Conservation (phyloP, 495 filamentous ascomycete species). For the Friedmanniomyces simplex region DNA sequence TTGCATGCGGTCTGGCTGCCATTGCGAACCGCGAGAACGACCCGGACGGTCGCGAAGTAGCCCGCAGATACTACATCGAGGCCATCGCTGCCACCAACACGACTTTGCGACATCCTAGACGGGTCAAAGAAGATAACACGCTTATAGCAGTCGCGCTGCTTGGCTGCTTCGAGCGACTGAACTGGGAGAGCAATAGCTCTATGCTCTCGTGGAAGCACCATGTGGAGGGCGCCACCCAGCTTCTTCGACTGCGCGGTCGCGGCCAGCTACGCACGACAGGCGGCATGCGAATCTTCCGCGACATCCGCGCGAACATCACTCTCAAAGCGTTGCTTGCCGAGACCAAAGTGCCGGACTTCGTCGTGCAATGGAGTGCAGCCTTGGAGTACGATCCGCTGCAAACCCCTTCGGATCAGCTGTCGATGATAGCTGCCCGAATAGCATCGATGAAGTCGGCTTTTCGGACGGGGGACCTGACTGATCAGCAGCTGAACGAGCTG, state of each 20-base stretch:
- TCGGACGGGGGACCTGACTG: not conserved
- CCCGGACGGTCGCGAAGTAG: not conserved
- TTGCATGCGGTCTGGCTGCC: conserved; percentile 11
- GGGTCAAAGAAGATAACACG: conserved; percentile 12
- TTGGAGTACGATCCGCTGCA: conserved; percentile 2
- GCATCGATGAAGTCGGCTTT: conserved; percentile 2
- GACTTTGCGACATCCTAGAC: conserved; percentile 2
- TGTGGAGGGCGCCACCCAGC: conserved; percentile 8
- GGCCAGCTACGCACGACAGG: not conserved
- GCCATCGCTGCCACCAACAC: conserved; percentile 9
- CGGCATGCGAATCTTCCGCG: conserved; percentile 5
- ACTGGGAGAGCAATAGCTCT: conserved; percentile 4
- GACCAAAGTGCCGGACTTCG: conserved; percentile 4
- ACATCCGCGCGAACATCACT: conserved; percentile 5
- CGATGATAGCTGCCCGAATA: not conserved
- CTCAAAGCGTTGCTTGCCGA: not conserved
- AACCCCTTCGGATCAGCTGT: conserved; percentile 1
- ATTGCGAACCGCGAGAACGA: conserved; percentile 6
- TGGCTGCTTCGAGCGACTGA: conserved; percentile 8
- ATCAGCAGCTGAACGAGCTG: not conserved
- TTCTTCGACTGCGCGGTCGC: conserved; percentile 10
- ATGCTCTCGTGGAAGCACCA: conserved; percentile 10
- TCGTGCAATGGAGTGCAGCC: conserved; percentile 5
- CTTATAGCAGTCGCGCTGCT: conserved; percentile 9
- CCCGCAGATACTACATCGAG: conserved; percentile 13